Evolutionary conservation across 1,284 basidiomycete genomes (phyloP), one percentile per base, ranked within the genome.

Genomic region (Malassezia cuniculi): DNA sequence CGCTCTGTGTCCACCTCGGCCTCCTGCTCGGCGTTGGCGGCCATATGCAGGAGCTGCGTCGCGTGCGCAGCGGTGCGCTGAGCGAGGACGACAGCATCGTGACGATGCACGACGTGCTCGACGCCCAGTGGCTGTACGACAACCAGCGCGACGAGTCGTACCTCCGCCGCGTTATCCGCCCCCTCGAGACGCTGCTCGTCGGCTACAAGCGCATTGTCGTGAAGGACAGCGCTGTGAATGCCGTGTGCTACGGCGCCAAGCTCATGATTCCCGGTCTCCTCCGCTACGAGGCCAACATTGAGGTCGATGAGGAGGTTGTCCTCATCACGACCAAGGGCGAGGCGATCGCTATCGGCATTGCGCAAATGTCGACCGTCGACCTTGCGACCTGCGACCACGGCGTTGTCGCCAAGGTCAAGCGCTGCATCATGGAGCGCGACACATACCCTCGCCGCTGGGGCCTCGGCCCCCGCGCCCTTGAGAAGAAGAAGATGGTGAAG

Each of bases 281-380:
- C 39, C 84, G 93, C 54, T 99, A 95, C 69, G 89, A 97, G 71
- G 78, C 81, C 31, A 89, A 90, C 68, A 99, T 99, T 54, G 80
- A 86, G 59, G 71, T 94, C 36, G 78, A 90, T 68, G 93, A 99
- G 70, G 93, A 99, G 70, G 82, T 99, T 33, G 90, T 99, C 31
- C 74, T 99, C 52, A 99, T 99, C 89, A 99, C 93, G 39, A 99
- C 93, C 32, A 99, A 99, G 75, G 93, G 89, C 55, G 93, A 99
- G 71, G 93, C 87, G 28, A 94, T 99, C 65, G 93, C 93, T 18
- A 78, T 99, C 32, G 93, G 84, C 25, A 69, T 71, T 46, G 69
- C 69, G 6, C 67, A 69, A 33, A 97, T 99, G 93, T 85, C 87
- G 10, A 95, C 90, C 8, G 90, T 93, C 47, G 93, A 97, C 69